These are phyloP conservation scores for Suillus decipiens DNA, from an alignment of 768 basidiomycete genomes.

Conservation along the genomic window DNA sequence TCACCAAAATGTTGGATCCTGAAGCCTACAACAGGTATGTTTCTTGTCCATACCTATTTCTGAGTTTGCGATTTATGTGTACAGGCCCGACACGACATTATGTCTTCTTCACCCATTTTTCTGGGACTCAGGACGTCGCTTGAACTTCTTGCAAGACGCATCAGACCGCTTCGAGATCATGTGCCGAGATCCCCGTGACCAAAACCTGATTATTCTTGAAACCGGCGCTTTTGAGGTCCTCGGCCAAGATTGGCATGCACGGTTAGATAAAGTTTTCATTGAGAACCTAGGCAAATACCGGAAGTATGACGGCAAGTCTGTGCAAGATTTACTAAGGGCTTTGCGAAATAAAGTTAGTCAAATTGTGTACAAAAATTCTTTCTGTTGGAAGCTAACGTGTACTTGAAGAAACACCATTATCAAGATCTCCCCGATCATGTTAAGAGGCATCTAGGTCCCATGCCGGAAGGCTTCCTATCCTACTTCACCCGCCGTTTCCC, in stretches of 20 bases:
- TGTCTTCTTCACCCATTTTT: slow-evolving; percentile 94
- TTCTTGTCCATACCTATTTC: not conserved
- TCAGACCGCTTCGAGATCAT: slow-evolving; percentile 98
- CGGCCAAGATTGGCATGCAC: slow-evolving; percentile 86
- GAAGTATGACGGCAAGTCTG: slow-evolving; percentile 90
- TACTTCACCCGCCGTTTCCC: slow-evolving; percentile 98
- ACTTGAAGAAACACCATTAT: slow-evolving; percentile 88
- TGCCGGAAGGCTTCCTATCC: slow-evolving; percentile 88
- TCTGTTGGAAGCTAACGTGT: slow-evolving; percentile 14
- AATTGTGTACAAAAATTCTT: not conserved
- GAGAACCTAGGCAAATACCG: slow-evolving; percentile 97
- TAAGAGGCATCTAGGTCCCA: slow-evolving; percentile 82
- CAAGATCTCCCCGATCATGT: slow-evolving; percentile 95
- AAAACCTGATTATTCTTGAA: slow-evolving; percentile 75
- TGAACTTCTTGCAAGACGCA: slow-evolving; percentile 95
- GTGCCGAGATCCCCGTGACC: slow-evolving; percentile 88
- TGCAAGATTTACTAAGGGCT: slow-evolving; percentile 91
- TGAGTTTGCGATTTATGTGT: slow-evolving; percentile 10
- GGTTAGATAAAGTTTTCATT: slow-evolving; percentile 86
- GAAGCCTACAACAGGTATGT: slow-evolving; percentile 75
- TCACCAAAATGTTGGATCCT: slow-evolving; percentile 74
- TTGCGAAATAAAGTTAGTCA: slow-evolving; percentile 87
- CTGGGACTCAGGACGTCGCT: slow-evolving; percentile 85
- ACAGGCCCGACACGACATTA: slow-evolving; percentile 85
- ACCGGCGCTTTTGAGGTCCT: slow-evolving; percentile 67